A percentile compares a stretch with the other conserved stretches of the same genome.
These are phyloP conservation scores for Phalaenopsis hybrid DNA, from an alignment of 116 monocot genomes.

Conservation along the genomic window DNA sequence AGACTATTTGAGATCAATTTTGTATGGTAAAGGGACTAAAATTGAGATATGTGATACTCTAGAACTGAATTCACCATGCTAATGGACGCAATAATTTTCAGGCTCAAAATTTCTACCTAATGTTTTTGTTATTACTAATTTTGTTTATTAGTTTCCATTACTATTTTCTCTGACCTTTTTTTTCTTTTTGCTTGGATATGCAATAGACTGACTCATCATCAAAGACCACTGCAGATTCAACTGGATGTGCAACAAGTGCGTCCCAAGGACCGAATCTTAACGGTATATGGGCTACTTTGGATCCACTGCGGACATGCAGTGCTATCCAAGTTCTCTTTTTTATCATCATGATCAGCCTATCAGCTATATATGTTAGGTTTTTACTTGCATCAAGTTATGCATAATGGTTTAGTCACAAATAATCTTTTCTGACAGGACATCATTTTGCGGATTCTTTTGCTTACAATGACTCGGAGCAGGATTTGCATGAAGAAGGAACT, in stretches of 20 bases:
- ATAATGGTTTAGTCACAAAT: not conserved
- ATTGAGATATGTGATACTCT: no score
- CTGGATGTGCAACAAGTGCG: not conserved
- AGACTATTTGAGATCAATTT: no score
- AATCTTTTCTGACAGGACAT: constrained; percentile 17
- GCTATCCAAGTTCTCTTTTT: not conserved
- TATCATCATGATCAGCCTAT: not conserved
- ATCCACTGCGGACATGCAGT: not conserved
- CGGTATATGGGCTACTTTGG: constrained; percentile 15
- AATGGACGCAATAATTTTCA: no score
- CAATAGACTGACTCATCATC: constrained; percentile 13
- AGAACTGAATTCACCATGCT: no score
- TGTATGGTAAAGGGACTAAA: no score
- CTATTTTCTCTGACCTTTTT: not conserved
- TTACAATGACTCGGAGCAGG: constrained; percentile 17
- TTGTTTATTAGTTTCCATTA: not conserved
- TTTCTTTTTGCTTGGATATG: constrained; percentile 14
- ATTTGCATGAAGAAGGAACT: constrained; percentile 10
- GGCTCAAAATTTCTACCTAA: no score
- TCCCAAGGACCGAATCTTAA: constrained; percentile 14
- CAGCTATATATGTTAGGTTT: not conserved
- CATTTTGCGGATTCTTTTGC: constrained; percentile 17
- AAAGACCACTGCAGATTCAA: constrained; percentile 8
- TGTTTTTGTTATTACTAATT: not conserved
- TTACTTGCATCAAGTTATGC: not conserved